phyloP scores from a whole-genome alignment of 139 green algal species.

The Chlamydomonas sp. region DNA sequence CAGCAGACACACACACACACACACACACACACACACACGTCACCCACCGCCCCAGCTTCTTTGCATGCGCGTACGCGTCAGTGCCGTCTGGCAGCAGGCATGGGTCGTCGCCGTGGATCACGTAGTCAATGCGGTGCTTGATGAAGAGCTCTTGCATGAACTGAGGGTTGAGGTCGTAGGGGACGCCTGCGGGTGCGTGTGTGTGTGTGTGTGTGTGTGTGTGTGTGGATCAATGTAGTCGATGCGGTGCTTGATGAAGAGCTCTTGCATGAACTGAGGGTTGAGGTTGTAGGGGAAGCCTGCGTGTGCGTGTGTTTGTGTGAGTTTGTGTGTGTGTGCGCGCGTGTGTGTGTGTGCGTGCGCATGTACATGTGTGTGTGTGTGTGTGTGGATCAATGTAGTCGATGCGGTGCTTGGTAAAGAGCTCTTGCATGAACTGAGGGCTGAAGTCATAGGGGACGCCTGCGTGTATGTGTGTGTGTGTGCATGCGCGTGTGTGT shows the following conservation, averaged over 20 bases:
- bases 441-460: slow-evolving; percentile 91
- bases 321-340: no score
- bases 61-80: slow-evolving; percentile 93
- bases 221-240: no score
- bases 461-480: no score
- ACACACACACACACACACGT: no score
- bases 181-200: slow-evolving; percentile 65
- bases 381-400: no score
- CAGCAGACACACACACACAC: neutral
- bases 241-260: slow-evolving; percentile 91
- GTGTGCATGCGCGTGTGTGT: no score
- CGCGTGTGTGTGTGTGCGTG: no score
- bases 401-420: slow-evolving; percentile 91
- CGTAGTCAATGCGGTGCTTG: slow-evolving; percentile 95
- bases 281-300: slow-evolving; percentile 92
- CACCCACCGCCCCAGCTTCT: slow-evolving; percentile 75
- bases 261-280: slow-evolving; percentile 82
- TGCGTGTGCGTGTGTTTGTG: no score
- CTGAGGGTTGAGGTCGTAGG: slow-evolving; percentile 88
- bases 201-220: no score
- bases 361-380: no score
- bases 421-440: slow-evolving; percentile 87
- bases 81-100: slow-evolving; percentile 96
- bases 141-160: slow-evolving; percentile 90
- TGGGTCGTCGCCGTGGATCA: slow-evolving; percentile 98